Percentiles rank a stretch among this genome's conserved stretches.
Evolutionary conservation across 192 early-diverging fungal genomes (phyloP).

Genomic region (Entomortierella beljakovae): DNA sequence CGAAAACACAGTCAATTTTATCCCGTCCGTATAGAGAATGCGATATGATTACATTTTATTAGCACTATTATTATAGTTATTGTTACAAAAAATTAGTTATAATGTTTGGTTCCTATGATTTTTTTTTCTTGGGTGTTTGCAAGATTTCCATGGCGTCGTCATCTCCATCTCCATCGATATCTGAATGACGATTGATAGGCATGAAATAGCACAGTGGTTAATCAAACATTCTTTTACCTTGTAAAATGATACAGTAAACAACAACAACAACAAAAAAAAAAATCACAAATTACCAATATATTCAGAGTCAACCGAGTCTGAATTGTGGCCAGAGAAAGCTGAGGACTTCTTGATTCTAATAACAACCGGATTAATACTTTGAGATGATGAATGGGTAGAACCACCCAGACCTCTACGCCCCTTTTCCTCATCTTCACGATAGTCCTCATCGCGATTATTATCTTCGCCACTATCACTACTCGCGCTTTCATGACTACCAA

Average conservation of each 20-base stretch:
- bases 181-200: slow-evolving; percentile 4
- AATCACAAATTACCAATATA: slow-evolving; percentile 33
- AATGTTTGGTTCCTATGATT: slow-evolving; percentile 20
- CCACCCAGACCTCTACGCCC: slow-evolving; percentile 7
- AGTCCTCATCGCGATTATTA: slow-evolving; percentile 5
- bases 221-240: no score
- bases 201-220: not conserved
- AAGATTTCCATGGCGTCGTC: slow-evolving; percentile 42
- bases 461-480: slow-evolving; percentile 2
- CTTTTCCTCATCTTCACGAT: slow-evolving; percentile 4
- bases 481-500: slow-evolving; percentile 24
- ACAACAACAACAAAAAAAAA: not conserved
- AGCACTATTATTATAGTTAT: no score
- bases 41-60: no score
- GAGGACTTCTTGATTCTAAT: slow-evolving; percentile 51
- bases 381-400: slow-evolving; percentile 29
- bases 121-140: slow-evolving; percentile 50
- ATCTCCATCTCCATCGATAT: slow-evolving; percentile 52
- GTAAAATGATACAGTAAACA: no score
- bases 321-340: slow-evolving; percentile 21
- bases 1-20: no score
- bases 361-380: slow-evolving; percentile 19
- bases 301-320: slow-evolving; percentile 38
- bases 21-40: no score
- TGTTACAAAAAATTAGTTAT: not conserved